Conservation (phyloP, 108 stramenopile genomes). For the Cylindrotheca closterium region DNA sequence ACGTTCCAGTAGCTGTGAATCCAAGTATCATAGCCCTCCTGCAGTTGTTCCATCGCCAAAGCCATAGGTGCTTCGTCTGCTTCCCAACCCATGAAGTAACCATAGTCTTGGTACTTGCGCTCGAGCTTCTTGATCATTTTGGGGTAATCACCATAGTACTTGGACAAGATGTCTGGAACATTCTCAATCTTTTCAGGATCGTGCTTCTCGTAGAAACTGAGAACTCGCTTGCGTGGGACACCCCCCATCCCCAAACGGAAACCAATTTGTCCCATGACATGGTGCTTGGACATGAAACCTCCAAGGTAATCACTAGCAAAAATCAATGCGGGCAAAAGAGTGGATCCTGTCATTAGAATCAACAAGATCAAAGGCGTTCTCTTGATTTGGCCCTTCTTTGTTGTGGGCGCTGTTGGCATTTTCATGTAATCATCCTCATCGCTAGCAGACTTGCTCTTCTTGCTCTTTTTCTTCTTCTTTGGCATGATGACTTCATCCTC, state of each 20-base stretch:
- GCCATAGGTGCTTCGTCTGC: slow-evolving; percentile 80
- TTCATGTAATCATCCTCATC: slow-evolving; percentile 17
- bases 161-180: slow-evolving; percentile 71
- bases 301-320: slow-evolving; percentile 68
- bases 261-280: slow-evolving; percentile 66
- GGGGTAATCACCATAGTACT: slow-evolving; percentile 90
- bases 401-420: slow-evolving; percentile 5
- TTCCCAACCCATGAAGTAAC: slow-evolving; percentile 91
- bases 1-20: slow-evolving; percentile 59
- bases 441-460: slow-evolving; percentile 11
- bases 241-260: slow-evolving; percentile 79
- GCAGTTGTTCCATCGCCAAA: slow-evolving; percentile 66
- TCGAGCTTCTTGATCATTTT: slow-evolving; percentile 82
- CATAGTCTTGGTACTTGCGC: slow-evolving; percentile 90
- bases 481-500: slow-evolving; percentile 20
- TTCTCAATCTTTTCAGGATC: slow-evolving; percentile 79
- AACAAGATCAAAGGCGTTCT: slow-evolving; percentile 76
- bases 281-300: slow-evolving; percentile 50
- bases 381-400: slow-evolving; percentile 58
- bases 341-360: slow-evolving; percentile 80
- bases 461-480: slow-evolving; percentile 41
- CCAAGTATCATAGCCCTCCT: slow-evolving; percentile 56
- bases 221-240: slow-evolving; percentile 78
- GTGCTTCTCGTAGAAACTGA: slow-evolving; percentile 92
- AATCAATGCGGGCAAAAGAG: slow-evolving; percentile 76